Conservation (phyloP, 2,329 filamentous ascomycete species). For the Hypomyces rosellus region DNA sequence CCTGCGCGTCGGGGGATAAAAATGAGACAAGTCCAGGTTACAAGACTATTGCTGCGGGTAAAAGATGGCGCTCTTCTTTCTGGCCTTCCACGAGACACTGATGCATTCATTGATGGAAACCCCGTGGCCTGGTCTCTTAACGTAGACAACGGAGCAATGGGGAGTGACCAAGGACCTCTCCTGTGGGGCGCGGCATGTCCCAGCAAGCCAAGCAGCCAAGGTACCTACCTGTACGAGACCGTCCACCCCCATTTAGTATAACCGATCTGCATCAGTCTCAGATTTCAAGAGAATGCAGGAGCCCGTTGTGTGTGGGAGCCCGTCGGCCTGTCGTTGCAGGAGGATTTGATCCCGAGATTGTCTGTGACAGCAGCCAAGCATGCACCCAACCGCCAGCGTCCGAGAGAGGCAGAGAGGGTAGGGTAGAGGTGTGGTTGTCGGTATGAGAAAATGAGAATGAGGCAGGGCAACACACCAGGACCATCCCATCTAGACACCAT, state of each 20-base stretch:
- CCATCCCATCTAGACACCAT: no score
- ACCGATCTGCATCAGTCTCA: constrained; percentile 32
- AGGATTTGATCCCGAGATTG: neutral
- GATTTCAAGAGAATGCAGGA: constrained; percentile 19
- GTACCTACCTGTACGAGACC: constrained; percentile 3
- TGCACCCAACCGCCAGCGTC: neutral
- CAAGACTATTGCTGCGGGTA: neutral
- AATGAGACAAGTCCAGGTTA: neutral
- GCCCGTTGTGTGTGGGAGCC: constrained; percentile 1
- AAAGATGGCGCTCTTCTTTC: neutral
- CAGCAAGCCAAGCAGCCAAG: neutral
- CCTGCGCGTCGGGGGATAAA: constrained; percentile 4
- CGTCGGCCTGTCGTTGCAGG: neutral
- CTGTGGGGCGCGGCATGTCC: constrained; percentile 11
- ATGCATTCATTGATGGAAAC: constrained; percentile 4
- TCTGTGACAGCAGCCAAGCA: neutral
- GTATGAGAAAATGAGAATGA: no score
- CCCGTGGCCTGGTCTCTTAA: constrained; percentile 3
- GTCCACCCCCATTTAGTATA: constrained; percentile 20
- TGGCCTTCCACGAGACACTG: neutral
- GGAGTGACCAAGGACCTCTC: neutral
- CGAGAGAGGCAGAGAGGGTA: neutral
- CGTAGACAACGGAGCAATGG: neutral
- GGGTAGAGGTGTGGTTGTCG: neutral
- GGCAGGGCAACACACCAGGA: no score